phyloP scores from a whole-genome alignment of 495 filamentous ascomycete species.

The Aspergillus nanangensis region DNA sequence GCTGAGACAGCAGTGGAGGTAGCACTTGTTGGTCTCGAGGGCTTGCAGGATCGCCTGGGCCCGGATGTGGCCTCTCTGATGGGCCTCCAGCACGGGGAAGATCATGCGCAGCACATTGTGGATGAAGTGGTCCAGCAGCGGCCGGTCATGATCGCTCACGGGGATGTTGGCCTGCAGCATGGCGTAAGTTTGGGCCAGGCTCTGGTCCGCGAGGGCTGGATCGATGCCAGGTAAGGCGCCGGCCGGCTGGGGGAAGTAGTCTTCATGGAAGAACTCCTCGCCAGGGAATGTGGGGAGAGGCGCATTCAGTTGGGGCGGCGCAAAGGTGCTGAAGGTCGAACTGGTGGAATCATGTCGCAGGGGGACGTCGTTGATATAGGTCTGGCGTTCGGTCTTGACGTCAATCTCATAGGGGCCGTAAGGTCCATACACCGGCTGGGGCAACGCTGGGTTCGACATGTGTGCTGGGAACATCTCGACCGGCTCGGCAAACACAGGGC shows the following conservation, averaged over 20 bases:
- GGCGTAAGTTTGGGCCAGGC: slow-evolving; percentile 16
- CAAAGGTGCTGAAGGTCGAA: slow-evolving; percentile 83
- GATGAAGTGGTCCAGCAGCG: slow-evolving; percentile 87
- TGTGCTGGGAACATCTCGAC: slow-evolving; percentile 59
- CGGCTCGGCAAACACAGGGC: slow-evolving; percentile 48
- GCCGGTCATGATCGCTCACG: slow-evolving; percentile 83
- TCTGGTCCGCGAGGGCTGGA: slow-evolving; percentile 27
- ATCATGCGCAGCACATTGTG: slow-evolving; percentile 81
- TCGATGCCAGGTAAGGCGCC: slow-evolving; percentile 42
- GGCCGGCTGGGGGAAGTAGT: slow-evolving; percentile 50
- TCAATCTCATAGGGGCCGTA: slow-evolving; percentile 76
- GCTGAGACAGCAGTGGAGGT: slow-evolving; percentile 93
- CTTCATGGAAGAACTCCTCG: slow-evolving; percentile 73
- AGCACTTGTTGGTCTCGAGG: slow-evolving; percentile 84
- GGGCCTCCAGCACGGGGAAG: slow-evolving; percentile 86
- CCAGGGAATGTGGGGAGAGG: slow-evolving; percentile 62
- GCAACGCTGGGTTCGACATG: slow-evolving; percentile 34
- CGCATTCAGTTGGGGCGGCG: slow-evolving; percentile 65
- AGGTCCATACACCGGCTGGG: slow-evolving; percentile 22
- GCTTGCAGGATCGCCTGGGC: slow-evolving; percentile 79
- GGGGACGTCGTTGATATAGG: slow-evolving; percentile 87
- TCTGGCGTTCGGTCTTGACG: slow-evolving; percentile 91
- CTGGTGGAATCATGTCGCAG: slow-evolving; percentile 76
- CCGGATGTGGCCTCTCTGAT: slow-evolving; percentile 73
- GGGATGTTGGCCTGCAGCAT: slow-evolving; percentile 68